Evolutionary conservation across 768 basidiomycete species (phyloP), one percentile per base, ranked within the genome.

Genomic region (Kwoniella newhampshirensis): DNA sequence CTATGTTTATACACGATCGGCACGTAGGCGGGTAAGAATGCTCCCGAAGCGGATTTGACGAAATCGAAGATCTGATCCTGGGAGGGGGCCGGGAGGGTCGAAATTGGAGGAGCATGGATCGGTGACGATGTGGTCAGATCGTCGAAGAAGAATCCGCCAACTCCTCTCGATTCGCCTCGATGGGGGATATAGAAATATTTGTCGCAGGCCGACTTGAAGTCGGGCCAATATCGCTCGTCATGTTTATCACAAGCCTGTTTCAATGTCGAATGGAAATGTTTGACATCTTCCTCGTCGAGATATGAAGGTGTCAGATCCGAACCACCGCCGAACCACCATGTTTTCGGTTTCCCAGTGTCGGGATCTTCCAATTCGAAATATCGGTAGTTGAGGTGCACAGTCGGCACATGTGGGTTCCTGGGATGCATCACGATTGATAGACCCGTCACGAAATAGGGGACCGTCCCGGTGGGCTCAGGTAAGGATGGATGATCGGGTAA

Each of bases 291-390:
- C 54, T 86, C 85, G 78, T 86, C 90, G 17, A 98, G 83, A 76
- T 97, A 97, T 3, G 87, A 86, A 1, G 94, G 94, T 0, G 96
- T 99, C 28, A 98, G 82, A 75, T 99, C 94, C 6, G 85, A 86
- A 6, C 94, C 94, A 30, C 96, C 96, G 18, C 96, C 94, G 71
- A 98, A 99, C 96, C 94, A 99, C 92, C 93, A 97, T 25, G 91
- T 86, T 39, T 92, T 78, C 23, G 78, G 71, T 26, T 70, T 44
- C 5, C 53, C 55, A 15, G 66, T 64, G 51, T 68, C 66, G 2
- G 77, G 77, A 35, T 77, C 76, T 2, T 85, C 86, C 62, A 96
- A 84, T 77, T 98, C 94, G 71, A 99, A 99, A 77, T 97, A 98
- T 52, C 96, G 89, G 69, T 93, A 96, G 76, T 99, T 99, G 57